Evolutionary conservation across 169 alveolate genomes (phyloP), one percentile per base, ranked within the genome.

Genomic region (Plasmodium falciparum): DNA sequence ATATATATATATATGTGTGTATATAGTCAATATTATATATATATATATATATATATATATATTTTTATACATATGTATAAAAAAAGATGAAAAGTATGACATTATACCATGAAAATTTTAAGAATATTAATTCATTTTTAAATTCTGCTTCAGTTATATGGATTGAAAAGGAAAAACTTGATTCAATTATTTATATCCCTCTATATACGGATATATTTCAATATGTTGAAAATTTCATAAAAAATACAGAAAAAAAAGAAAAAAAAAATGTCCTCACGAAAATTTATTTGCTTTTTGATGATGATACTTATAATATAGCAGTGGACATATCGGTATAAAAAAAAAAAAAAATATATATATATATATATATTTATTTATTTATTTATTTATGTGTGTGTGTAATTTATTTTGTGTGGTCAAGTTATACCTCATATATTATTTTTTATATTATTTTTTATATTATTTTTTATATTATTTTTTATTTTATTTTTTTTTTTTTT

Each of bases 251-350:
- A 47, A 83, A 69, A 45, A 71, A 83, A 45, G 63, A 63, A 43
- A 83, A 70, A 8, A 13, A 71, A 7, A 50, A 54, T 24, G 8
- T 59, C 13, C 13, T 83, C 29, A 58, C 91, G 12, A 67, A 59
- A 65, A 61, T 83, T 15, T 83, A 39, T 73, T 54, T 83, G 7
- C 73, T 83, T 47, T 83, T 83, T 58, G 91, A 83, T 67, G 91
- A 83, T 33, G 59, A 67, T 66, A 83, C 86, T 20, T 83, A 62
- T 52, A 83, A 83, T 29, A 67, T 83, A 39, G 91, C 91, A 50
- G 39, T 83, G 69, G 91, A 83, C 50, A 67, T 83, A 20, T 83
- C 91, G 74, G 91, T 83, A 70, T 22, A n/a, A n/a, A n/a, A n/a
- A n/a, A n/a, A n/a, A 33, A 33, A 8, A 33, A 33, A 33, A 5